These are phyloP conservation scores for Entomortierella parvispora DNA, from an alignment of 192 early-diverging fungal genomes.

Conservation along the genomic window DNA sequence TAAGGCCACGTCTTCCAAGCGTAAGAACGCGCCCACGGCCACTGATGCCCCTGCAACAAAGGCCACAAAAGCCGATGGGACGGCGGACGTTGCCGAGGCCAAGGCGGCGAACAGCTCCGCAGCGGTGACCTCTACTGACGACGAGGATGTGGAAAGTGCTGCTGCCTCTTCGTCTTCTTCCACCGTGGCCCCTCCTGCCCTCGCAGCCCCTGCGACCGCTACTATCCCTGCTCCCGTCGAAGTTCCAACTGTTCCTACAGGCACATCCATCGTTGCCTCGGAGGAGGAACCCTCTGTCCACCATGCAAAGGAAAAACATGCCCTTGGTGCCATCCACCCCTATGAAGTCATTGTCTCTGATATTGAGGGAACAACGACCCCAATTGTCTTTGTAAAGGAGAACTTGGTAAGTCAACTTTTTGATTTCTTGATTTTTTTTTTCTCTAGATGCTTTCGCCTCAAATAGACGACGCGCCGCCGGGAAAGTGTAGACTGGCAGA, in stretches of 20 bases:
- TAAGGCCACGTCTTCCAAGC: too few relatives aligned
- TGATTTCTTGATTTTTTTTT: too few relatives aligned
- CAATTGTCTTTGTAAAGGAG: constrained; percentile 96
- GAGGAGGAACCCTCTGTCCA: constrained; percentile 22
- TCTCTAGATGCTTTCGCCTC: constrained; percentile 1
- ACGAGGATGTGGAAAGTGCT: background rate
- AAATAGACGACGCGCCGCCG: too few relatives aligned
- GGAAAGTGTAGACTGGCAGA: too few relatives aligned
- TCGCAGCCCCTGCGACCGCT: constrained; percentile 11
- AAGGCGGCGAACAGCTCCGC: constrained; percentile 4
- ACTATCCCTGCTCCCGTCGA: constrained; percentile 35
- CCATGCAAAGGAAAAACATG: background rate
- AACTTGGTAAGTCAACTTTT: constrained; percentile 60
- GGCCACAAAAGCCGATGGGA: constrained; percentile 25
- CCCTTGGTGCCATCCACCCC: constrained; percentile 11
- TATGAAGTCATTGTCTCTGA: constrained; percentile 80
- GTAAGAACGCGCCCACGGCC: constrained; percentile 18
- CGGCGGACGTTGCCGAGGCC: constrained; percentile 13
- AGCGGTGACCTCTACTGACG: background rate
- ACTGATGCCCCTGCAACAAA: constrained; percentile 14
- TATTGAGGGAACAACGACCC: constrained; percentile 96
- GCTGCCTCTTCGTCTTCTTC: background rate
- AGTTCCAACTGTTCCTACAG: background rate
- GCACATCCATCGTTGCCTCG: constrained; percentile 13
- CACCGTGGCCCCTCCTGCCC: constrained; percentile 3